Evolutionary conservation across 2,329 filamentous ascomycete genomes (phyloP).

Genomic region (Rutstroemia sp.): DNA sequence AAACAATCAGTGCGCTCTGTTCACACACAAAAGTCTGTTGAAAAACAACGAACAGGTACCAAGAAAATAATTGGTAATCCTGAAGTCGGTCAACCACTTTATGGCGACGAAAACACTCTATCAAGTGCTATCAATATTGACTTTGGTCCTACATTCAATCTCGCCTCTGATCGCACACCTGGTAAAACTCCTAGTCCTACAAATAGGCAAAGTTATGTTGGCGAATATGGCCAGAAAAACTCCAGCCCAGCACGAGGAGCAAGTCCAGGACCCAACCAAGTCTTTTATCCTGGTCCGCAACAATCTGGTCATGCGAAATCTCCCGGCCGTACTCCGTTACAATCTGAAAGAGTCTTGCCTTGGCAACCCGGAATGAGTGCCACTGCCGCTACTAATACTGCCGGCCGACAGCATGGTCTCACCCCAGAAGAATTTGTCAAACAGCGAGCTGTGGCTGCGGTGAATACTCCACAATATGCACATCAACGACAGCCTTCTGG

Average conservation of each 20-base stretch:
- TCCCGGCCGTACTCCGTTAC: constrained; percentile 41
- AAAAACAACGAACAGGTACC: constrained; percentile 69
- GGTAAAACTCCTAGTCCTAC: constrained; percentile 38
- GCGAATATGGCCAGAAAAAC: constrained; percentile 8
- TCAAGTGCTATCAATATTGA: constrained; percentile 54
- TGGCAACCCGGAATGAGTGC: constrained; percentile 69
- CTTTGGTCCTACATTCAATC: constrained; percentile 75
- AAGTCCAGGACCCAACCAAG: constrained; percentile 17
- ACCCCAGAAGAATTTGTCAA: constrained; percentile 80
- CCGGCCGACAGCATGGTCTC: constrained; percentile 41
- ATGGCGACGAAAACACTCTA: constrained; percentile 35
- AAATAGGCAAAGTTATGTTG: constrained; percentile 43
- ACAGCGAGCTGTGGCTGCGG: constrained; percentile 57
- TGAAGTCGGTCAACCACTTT: constrained; percentile 11
- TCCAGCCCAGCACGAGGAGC: constrained; percentile 37
- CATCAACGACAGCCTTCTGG: constrained; percentile 53
- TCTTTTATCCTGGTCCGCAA: background rate
- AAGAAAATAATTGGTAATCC: constrained; percentile 63
- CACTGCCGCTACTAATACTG: constrained; percentile 36
- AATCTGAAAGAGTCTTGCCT: constrained; percentile 58
- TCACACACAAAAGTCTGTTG: constrained; percentile 40
- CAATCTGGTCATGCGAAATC: constrained; percentile 3
- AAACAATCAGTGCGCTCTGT: constrained; percentile 21
- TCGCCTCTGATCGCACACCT: constrained; percentile 20
- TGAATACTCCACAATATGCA: constrained; percentile 46